These are phyloP conservation scores for Euphorbia corollata DNA, from an alignment of 441 rosid species.

Conservation along the genomic window DNA sequence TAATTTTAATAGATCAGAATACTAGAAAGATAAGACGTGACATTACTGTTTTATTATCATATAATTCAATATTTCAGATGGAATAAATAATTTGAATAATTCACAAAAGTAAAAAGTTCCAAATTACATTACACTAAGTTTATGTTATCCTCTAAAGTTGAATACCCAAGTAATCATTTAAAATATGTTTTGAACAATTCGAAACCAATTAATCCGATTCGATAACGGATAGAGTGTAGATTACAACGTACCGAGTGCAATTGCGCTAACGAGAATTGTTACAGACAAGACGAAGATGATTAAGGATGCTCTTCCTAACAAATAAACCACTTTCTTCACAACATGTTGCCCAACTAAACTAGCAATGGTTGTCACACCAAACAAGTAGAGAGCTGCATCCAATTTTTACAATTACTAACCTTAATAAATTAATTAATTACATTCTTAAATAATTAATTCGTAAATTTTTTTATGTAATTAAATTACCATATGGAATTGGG, in stretches of 20 bases:
- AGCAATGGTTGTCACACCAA: constrained; percentile 39
- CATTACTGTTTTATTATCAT: too few relatives aligned
- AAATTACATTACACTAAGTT: too few relatives aligned
- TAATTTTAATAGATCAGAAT: too few relatives aligned
- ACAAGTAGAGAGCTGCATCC: constrained; percentile 39
- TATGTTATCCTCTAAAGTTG: too few relatives aligned
- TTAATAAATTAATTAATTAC: neutral
- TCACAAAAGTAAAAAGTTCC: too few relatives aligned
- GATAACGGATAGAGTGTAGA: too few relatives aligned
- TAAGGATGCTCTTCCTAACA: constrained; percentile 52
- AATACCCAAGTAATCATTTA: too few relatives aligned
- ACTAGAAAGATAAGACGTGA: too few relatives aligned
- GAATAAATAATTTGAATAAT: too few relatives aligned
- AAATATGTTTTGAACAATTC: too few relatives aligned
- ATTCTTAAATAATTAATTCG: neutral
- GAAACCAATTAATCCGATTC: too few relatives aligned
- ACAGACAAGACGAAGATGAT: constrained; percentile 50
- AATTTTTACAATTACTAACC: neutral
- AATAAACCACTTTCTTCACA: constrained; percentile 33
- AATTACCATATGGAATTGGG: constrained; percentile 41
- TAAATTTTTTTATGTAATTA: neutral
- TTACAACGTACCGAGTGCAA: constrained; percentile 35
- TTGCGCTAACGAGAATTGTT: constrained; percentile 46
- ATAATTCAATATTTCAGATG: too few relatives aligned
- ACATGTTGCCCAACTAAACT: constrained; percentile 47